Evolutionary conservation across 208 protist genomes (phyloP), one percentile per base, ranked within the genome.

Genomic region (Zelonia costaricensis): DNA sequence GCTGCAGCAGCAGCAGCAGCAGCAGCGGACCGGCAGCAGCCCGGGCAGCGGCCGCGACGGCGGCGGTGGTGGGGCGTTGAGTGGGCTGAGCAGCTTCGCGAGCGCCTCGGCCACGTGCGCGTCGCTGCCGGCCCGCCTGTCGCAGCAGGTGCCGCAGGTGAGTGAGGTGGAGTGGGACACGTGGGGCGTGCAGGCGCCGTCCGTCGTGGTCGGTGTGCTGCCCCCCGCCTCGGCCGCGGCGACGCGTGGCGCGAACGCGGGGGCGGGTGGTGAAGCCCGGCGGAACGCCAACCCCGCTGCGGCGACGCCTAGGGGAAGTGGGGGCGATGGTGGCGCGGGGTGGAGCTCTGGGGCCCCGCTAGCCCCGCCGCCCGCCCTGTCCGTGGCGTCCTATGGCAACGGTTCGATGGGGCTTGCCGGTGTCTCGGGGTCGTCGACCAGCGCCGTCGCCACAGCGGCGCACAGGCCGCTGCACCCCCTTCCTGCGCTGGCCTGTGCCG

Each of bases 171-270:
- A 3, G 44, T 70, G 63, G 70, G 58, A 67, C 10, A 49, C 13
- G 30, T 76, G 69, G 69, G 56, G 69, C 3, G 40, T 54, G 43
- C 46, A 59, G 51, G 53, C 43, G 16, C 53, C 70, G 9, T 36
- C 47, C 46, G 49, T 52, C 4, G 28, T 73, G 31, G 46, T 30
- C 25, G 31, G 33, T 23, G 49, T 40, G 31, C 31, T 28, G 49
- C 35, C 20, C n/a, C n/a, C n/a, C n/a, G n/a, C n/a, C n/a, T n/a
- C n/a, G n/a, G n/a, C n/a, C n/a, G n/a, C n/a, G n/a, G n/a, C n/a
- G n/a, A n/a, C n/a, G n/a, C n/a, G n/a, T n/a, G 38, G 13, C 31
- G 31, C 20, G 31, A 40, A 12, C 27, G 49, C 18, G 15, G 33
- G 35, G 2, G 20, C 12, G 31, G n/a, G 31, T 7, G 16, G 18